These are phyloP conservation scores for Pulicaria dysenterica DNA, from an alignment of 129 eudicot species.

Conservation along the genomic window DNA sequence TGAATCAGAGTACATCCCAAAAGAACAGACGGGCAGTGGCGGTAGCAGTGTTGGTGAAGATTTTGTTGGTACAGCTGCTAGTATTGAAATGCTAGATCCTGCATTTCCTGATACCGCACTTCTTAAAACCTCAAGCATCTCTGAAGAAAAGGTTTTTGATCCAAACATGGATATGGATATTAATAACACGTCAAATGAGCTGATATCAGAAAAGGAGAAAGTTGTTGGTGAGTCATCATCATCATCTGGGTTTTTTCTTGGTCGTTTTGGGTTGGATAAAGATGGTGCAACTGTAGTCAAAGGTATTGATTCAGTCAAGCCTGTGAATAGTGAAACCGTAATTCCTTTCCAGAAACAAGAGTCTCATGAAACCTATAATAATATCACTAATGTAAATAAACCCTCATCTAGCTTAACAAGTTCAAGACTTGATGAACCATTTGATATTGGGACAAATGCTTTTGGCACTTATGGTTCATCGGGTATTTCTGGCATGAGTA, in stretches of 20 bases:
- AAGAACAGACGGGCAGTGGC: neutral
- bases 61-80: constrained; percentile 12
- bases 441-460: constrained; percentile 23
- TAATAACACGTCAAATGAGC: constrained; percentile 25
- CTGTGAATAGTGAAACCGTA: constrained; percentile 18
- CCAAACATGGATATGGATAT: constrained; percentile 28
- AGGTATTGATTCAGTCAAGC: constrained; percentile 17
- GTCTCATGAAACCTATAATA: constrained; percentile 22
- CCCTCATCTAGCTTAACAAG: constrained; percentile 36
- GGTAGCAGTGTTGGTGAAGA: constrained; percentile 22
- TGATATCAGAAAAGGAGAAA: constrained; percentile 36
- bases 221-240: constrained; percentile 32
- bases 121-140: constrained; percentile 31
- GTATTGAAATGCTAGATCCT: constrained; percentile 22
- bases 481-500: constrained; percentile 18
- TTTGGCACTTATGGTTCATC: constrained; percentile 30
- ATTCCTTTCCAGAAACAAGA: constrained; percentile 33
- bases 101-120: constrained; percentile 18
- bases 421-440: constrained; percentile 35
- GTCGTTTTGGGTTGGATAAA: constrained; percentile 37
- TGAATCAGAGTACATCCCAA: constrained; percentile 21
- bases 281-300: constrained; percentile 31
- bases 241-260: constrained; percentile 36
- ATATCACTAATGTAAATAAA: constrained; percentile 8
- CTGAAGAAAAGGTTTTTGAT: constrained; percentile 31